Percentiles rank a stretch among this genome's conserved stretches.
These are phyloP conservation scores for Gillenia trifoliata DNA, from an alignment of 306 rosid genomes.

Conservation along the genomic window DNA sequence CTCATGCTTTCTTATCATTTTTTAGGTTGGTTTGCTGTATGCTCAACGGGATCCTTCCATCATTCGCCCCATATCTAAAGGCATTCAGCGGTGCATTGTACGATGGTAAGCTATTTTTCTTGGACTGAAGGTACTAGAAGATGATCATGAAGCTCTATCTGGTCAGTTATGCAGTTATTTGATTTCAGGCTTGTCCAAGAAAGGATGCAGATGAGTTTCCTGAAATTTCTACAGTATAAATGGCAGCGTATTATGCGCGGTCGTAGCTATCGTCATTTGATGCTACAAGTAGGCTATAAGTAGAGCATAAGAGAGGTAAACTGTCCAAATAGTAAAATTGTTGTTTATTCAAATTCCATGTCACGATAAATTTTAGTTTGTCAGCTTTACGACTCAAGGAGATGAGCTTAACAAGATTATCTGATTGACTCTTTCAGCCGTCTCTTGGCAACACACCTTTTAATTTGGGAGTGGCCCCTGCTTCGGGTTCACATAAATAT, in stretches of 20 bases:
- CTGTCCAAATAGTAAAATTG: slow-evolving; percentile 4
- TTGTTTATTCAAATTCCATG: background rate
- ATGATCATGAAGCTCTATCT: slow-evolving; percentile 2
- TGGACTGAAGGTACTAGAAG: background rate
- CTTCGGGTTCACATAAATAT: slow-evolving; percentile 6
- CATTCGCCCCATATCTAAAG: slow-evolving; percentile 83
- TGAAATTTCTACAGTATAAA: slow-evolving; percentile 36
- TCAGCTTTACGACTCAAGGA: background rate
- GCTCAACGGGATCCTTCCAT: slow-evolving; percentile 86
- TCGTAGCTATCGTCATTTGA: slow-evolving; percentile 93
- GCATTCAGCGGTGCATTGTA: slow-evolving; percentile 82
- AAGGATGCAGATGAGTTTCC: slow-evolving; percentile 55
- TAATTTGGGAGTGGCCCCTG: slow-evolving; percentile 2
- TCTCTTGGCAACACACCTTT: background rate
- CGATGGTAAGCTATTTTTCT: slow-evolving; percentile 71
- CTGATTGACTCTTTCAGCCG: slow-evolving; percentile 13
- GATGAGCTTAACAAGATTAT: background rate
- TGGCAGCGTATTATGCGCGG: slow-evolving; percentile 84
- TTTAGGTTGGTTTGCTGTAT: slow-evolving; percentile 85
- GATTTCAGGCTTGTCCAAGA: slow-evolving; percentile 82
- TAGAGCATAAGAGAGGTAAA: slow-evolving; percentile 42
- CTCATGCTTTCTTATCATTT: slow-evolving; percentile 6
- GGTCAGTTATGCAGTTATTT: slow-evolving; percentile 3
- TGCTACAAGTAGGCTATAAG: slow-evolving; percentile 72
- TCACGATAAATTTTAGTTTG: background rate